Evolutionary conservation across 192 early-diverging fungal genomes (phyloP).

Genomic region (Coemansia erecta): DNA sequence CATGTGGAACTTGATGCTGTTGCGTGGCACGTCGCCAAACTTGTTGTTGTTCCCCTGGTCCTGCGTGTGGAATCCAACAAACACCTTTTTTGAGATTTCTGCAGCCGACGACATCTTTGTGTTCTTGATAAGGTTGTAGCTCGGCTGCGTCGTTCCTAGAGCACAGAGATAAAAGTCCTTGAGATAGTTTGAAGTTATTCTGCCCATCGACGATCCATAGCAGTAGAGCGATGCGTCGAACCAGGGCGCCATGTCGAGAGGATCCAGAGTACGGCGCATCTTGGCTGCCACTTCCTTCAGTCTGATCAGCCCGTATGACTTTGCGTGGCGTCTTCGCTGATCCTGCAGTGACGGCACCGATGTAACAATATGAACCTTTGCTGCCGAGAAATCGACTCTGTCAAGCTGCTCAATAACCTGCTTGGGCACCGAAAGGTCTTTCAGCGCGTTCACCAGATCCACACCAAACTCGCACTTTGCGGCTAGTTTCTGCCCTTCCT

Average conservation of each 20-base stretch:
- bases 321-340: constrained; percentile 15
- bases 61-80: constrained; percentile 36
- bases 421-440: constrained; percentile 53
- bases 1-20: constrained; percentile 16
- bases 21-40: constrained; percentile 6
- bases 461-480: constrained; percentile 48
- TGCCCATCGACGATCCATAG: constrained; percentile 46
- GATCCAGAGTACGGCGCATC: constrained; percentile 5
- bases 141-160: background rate
- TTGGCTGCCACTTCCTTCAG: constrained; percentile 40
- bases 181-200: constrained; percentile 8
- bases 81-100: background rate
- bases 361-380: constrained; percentile 57
- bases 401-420: constrained; percentile 45
- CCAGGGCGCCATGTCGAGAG: background rate
- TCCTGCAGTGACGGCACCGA: constrained; percentile 52
- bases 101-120: background rate
- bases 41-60: constrained; percentile 19
- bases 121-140: background rate
- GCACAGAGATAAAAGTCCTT: constrained; percentile 21
- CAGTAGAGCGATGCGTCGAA: constrained; percentile 21
- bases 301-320: constrained; percentile 54
- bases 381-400: constrained; percentile 51
- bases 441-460: constrained; percentile 45
- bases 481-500: constrained; percentile 4